Evolutionary conservation across 441 rosid genomes (phyloP).

Genomic region (Populus trichocarpa): DNA sequence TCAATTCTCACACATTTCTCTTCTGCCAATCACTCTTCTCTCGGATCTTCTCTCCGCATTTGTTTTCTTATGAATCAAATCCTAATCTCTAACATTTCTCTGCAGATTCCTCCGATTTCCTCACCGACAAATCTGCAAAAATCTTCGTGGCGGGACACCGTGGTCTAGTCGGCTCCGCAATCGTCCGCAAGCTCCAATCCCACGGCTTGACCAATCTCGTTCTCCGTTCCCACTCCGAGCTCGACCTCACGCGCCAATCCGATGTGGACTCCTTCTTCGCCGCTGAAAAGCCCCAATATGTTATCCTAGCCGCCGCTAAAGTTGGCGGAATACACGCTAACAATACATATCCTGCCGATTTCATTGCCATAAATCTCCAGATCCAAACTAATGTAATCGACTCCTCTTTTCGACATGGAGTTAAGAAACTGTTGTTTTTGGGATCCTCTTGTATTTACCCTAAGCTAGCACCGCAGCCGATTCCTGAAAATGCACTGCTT

Average conservation of each 20-base stretch:
- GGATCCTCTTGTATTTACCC: slow-evolving; percentile 98
- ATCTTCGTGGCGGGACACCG: slow-evolving; percentile 87
- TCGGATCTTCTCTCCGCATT: background rate
- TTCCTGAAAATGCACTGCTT: slow-evolving; percentile 69
- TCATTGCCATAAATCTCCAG: slow-evolving; percentile 82
- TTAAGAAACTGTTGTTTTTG: slow-evolving; percentile 70
- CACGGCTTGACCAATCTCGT: slow-evolving; percentile 59
- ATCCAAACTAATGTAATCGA: slow-evolving; percentile 89
- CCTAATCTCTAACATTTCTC: background rate
- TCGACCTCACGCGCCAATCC: slow-evolving; percentile 73
- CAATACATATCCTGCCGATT: slow-evolving; percentile 88
- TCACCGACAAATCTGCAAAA: slow-evolving; percentile 63
- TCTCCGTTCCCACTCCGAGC: slow-evolving; percentile 63
- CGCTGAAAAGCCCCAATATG: slow-evolving; percentile 51
- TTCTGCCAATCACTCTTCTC: background rate
- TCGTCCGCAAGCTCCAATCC: slow-evolving; percentile 58
- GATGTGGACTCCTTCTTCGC: slow-evolving; percentile 72
- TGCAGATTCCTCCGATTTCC: slow-evolving; percentile 32
- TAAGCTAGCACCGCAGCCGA: slow-evolving; percentile 87
- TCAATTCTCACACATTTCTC: background rate
- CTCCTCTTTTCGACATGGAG: slow-evolving; percentile 66
- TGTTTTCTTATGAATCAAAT: background rate
- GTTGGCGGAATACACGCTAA: slow-evolving; percentile 97
- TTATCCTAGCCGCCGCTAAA: slow-evolving; percentile 81
- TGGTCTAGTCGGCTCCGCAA: slow-evolving; percentile 85